A percentile compares a stretch with the other conserved stretches of the same genome.
Conservation (phyloP, 306 rosid genomes). For the Erythrophleum fordii region DNA sequence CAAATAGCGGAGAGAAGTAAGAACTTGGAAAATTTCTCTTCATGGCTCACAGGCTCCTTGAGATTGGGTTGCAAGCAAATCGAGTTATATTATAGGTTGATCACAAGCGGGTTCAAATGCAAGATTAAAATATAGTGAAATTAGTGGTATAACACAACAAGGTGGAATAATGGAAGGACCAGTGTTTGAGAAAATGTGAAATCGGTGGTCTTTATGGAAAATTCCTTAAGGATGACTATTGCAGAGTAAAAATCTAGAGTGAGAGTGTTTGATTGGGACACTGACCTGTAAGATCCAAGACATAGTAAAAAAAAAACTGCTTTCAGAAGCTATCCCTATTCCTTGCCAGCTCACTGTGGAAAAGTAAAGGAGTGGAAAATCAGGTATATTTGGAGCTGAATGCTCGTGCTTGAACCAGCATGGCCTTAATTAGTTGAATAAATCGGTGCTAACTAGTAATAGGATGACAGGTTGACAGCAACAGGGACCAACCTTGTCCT, state of each 20-base stretch:
- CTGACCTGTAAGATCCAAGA: not conserved
- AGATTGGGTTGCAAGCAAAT: too few species aligned
- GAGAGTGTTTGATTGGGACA: not conserved
- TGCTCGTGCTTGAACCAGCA: too few species aligned
- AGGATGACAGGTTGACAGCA: not conserved
- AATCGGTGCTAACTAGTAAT: not conserved
- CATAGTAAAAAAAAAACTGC: not conserved
- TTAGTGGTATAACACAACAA: not conserved
- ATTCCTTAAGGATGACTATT: not conserved
- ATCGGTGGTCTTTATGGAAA: not conserved
- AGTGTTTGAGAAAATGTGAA: not conserved
- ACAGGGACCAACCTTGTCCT: not conserved
- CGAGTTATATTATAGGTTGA: not conserved
- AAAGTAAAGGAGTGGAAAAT: too few species aligned
- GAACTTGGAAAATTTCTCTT: too few species aligned
- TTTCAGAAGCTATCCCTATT: not conserved
- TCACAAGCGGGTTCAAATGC: not conserved
- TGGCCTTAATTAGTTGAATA: not conserved
- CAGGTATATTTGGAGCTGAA: not conserved
- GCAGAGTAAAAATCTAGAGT: not conserved
- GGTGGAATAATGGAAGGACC: not conserved
- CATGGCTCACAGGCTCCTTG: too few species aligned
- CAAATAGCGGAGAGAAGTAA: too few species aligned
- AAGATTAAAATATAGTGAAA: not conserved
- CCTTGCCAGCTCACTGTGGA: not conserved